phyloP scores from a whole-genome alignment of 1,139 yeast species.

The Pneumocystis canis region DNA sequence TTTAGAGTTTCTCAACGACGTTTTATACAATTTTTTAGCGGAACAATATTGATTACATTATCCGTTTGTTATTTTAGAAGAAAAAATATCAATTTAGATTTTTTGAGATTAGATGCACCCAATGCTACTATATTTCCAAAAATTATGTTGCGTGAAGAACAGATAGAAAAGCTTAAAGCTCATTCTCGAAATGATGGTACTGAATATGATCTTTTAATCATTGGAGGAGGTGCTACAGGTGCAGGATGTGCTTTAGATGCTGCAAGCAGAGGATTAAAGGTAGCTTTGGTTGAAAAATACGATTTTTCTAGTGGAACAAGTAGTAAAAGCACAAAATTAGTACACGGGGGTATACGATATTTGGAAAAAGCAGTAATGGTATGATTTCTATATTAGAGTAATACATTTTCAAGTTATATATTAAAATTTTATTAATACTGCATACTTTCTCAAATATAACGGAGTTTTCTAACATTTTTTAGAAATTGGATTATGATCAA shows the following conservation, averaged over 20 bases:
- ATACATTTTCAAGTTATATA: not conserved
- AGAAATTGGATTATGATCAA: slow-evolving; percentile 66
- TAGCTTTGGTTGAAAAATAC: slow-evolving; percentile 68
- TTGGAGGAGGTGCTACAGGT: slow-evolving; percentile 96
- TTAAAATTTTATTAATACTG: not conserved
- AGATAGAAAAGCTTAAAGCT: not conserved
- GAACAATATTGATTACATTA: not conserved
- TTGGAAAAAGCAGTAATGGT: slow-evolving; percentile 89
- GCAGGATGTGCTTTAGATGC: slow-evolving; percentile 91
- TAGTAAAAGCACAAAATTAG: slow-evolving; percentile 90
- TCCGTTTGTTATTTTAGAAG: not conserved
- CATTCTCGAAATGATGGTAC: slow-evolving; percentile 5
- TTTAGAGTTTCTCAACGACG: not conserved
- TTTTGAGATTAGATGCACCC: not conserved
- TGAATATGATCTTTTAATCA: slow-evolving; percentile 57
- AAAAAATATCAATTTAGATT: not conserved
- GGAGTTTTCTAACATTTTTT: not conserved
- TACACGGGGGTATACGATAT: slow-evolving; percentile 94
- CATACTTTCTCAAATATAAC: not conserved
- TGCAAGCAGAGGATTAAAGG: slow-evolving; percentile 76
- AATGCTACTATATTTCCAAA: not conserved
- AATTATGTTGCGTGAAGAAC: not conserved
- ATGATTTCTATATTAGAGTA: slow-evolving; percentile 9
- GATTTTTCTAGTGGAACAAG: slow-evolving; percentile 91
- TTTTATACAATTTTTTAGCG: not conserved